phyloP scores from a whole-genome alignment of 345 rosid species.

The Arabis alpina region DNA sequence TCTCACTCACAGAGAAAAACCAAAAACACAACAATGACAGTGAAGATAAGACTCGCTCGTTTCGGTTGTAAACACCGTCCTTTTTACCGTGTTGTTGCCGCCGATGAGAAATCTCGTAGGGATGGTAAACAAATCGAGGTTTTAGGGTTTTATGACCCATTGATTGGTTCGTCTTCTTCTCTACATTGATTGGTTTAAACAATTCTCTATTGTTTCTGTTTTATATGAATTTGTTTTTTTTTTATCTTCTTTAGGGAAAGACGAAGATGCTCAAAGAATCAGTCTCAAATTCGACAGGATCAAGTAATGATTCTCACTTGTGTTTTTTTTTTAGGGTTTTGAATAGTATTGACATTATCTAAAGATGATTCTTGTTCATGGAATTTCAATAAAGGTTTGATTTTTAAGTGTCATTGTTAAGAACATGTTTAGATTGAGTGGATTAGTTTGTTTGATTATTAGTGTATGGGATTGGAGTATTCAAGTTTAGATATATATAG shows the following conservation, averaged over 20 bases:
- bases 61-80: constrained; percentile 79
- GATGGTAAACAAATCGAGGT: constrained; percentile 91
- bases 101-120: constrained; percentile 80
- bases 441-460: constrained; percentile 4
- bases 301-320: constrained; percentile 55
- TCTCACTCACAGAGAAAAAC: neutral
- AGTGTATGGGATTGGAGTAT: neutral
- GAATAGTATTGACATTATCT: neutral
- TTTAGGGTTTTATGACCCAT: constrained; percentile 77
- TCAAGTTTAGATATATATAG: constrained; percentile 2
- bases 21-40: constrained; percentile 54
- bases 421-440: neutral
- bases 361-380: neutral
- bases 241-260: constrained; percentile 60
- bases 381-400: neutral
- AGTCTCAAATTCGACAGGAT: constrained; percentile 85
- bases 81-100: constrained; percentile 76
- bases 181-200: neutral
- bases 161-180: constrained; percentile 55
- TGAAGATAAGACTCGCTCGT: constrained; percentile 73
- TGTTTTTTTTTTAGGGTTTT: neutral
- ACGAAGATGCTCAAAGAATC: constrained; percentile 77
- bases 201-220: neutral
- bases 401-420: neutral
- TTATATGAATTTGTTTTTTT: neutral